A percentile compares a stretch with the other conserved stretches of the same genome.
Evolutionary conservation across 768 basidiomycete species (phyloP).

Genomic region (Lyophyllum decastes): DNA sequence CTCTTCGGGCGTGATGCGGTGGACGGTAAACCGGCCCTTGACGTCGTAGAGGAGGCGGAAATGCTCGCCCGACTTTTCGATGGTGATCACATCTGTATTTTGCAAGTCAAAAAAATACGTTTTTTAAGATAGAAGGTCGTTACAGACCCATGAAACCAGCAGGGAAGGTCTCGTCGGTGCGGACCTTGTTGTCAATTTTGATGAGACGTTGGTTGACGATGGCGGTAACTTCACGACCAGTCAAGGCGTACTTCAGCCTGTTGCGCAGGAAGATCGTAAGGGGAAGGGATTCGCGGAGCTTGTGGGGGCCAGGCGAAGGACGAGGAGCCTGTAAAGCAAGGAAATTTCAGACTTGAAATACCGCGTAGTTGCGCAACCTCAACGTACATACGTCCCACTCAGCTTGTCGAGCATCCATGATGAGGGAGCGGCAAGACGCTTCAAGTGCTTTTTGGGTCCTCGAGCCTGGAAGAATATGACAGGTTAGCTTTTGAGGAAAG

Average conservation of each 20-base stretch:
- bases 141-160: conserved; percentile 94
- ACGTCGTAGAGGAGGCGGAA: conserved; percentile 99
- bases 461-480: conserved; percentile 62
- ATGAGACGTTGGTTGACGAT: conserved; percentile 96
- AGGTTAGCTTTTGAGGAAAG: conserved; percentile 24
- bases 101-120: not conserved
- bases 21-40: conserved; percentile 99
- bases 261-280: conserved; percentile 98
- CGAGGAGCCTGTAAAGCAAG: conserved; percentile 73
- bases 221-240: conserved; percentile 90
- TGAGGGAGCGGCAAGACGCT: conserved; percentile 95
- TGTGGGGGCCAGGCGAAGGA: conserved; percentile 98
- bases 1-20: conserved; percentile 98
- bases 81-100: conserved; percentile 83
- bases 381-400: conserved; percentile 86
- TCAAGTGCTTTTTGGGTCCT: conserved; percentile 99
- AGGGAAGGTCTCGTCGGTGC: conserved; percentile 96
- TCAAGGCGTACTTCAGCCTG: conserved; percentile 98
- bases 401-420: conserved; percentile 99
- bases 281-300: conserved; percentile 97
- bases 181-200: conserved; percentile 98
- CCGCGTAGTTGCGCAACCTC: not conserved
- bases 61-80: conserved; percentile 98
- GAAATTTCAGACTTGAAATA: conserved; percentile 1
- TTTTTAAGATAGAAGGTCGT: not conserved